Evolutionary conservation across 2,329 filamentous ascomycete genomes (phyloP).

Genomic region (Aureobasidium lini): DNA sequence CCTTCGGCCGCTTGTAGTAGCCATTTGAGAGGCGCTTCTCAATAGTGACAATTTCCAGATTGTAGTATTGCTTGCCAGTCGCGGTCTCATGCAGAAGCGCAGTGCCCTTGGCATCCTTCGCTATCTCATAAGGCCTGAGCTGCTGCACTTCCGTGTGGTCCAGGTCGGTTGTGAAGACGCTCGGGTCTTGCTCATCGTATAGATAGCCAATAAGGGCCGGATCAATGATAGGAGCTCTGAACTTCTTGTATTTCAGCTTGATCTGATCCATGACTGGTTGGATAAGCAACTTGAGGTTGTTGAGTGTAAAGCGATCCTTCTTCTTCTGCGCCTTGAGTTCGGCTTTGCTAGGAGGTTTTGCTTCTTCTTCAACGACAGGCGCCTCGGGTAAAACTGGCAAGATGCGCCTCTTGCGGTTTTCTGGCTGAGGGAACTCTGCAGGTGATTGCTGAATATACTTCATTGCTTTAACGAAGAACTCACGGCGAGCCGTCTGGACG

Average conservation of each 20-base stretch:
- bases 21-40: constrained; percentile 96
- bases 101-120: constrained; percentile 70
- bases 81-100: constrained; percentile 67
- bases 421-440: constrained; percentile 76
- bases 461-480: constrained; percentile 72
- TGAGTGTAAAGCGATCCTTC: constrained; percentile 74
- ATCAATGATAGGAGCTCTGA: constrained; percentile 71
- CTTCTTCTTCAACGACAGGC: constrained; percentile 47
- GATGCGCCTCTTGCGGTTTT: constrained; percentile 77
- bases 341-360: constrained; percentile 58
- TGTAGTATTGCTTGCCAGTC: constrained; percentile 85
- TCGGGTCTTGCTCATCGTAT: constrained; percentile 74
- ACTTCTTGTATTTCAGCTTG: constrained; percentile 81
- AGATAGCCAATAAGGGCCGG: constrained; percentile 70
- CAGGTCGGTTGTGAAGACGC: constrained; percentile 52
- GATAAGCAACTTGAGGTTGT: constrained; percentile 78
- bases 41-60: constrained; percentile 84
- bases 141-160: constrained; percentile 46
- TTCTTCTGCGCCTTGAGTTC: constrained; percentile 74
- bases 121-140: constrained; percentile 71
- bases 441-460: constrained; percentile 73
- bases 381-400: constrained; percentile 71
- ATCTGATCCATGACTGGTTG: constrained; percentile 98
- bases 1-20: constrained; percentile 83
- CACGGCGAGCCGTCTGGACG: constrained; percentile 50